These are phyloP conservation scores for Ogataea henricii DNA, from an alignment of 805 yeast genomes.

Conservation along the genomic window DNA sequence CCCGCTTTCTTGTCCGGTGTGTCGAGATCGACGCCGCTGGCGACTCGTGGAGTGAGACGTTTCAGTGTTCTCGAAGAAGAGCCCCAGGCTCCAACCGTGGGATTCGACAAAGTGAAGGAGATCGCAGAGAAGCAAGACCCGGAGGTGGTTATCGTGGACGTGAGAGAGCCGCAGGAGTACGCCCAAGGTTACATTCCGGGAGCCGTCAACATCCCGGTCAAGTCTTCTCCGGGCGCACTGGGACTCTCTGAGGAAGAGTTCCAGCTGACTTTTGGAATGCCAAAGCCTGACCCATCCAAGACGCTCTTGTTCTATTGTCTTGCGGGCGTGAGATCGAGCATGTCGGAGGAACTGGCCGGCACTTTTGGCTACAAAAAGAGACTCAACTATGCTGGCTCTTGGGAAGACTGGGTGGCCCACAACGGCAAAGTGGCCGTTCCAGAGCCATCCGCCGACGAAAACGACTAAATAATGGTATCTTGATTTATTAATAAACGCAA, in stretches of 20 bases:
- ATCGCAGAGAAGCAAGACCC: conserved; percentile 47
- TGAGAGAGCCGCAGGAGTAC: conserved; percentile 84
- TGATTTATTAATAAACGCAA: conserved; percentile 5
- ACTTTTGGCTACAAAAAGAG: conserved; percentile 85
- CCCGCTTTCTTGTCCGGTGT: background rate
- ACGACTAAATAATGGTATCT: background rate
- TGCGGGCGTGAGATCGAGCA: conserved; percentile 88
- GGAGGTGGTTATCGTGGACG: conserved; percentile 71
- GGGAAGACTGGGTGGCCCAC: conserved; percentile 74
- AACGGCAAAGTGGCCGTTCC: conserved; percentile 35
- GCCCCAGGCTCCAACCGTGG: conserved; percentile 33
- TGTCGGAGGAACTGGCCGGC: conserved; percentile 88
- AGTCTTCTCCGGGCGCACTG: conserved; percentile 90
- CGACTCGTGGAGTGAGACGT: conserved; percentile 12
- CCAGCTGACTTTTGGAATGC: conserved; percentile 74
- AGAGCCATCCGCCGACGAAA: conserved; percentile 8
- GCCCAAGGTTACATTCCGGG: conserved; percentile 77
- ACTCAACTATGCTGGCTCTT: conserved; percentile 85
- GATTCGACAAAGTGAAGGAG: conserved; percentile 38
- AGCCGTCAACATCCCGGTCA: conserved; percentile 85
- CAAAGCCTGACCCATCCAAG: conserved; percentile 70
- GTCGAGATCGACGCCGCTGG: background rate
- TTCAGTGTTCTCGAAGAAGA: conserved; percentile 34
- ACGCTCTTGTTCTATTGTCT: conserved; percentile 88
- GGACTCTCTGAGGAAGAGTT: conserved; percentile 80